Percentiles rank a stretch among this genome's conserved stretches.
phyloP scores from a whole-genome alignment of 1,284 basidiomycete genomes.

The Ganoderma sinense region DNA sequence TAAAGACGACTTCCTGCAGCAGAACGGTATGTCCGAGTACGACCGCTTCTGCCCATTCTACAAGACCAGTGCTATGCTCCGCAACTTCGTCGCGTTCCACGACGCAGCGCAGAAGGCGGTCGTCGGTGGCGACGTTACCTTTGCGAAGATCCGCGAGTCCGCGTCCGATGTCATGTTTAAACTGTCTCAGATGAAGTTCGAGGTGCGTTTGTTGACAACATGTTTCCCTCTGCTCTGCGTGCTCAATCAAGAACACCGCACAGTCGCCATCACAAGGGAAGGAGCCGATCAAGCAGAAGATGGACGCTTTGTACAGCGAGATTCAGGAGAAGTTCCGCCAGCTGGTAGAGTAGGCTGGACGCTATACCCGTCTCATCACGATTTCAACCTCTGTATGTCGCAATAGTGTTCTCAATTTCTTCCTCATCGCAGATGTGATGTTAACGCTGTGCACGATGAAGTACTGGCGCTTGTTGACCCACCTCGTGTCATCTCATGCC shows the following conservation, averaged over 20 bases:
- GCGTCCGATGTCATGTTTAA: conserved; percentile 93
- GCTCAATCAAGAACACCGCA: not conserved
- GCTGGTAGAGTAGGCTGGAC: conserved; percentile 71
- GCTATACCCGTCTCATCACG: conserved; percentile 36
- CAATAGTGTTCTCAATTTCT: conserved; percentile 6
- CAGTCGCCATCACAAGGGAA: conserved; percentile 89
- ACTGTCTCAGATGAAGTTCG: conserved; percentile 98
- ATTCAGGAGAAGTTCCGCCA: conserved; percentile 92
- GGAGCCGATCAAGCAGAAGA: conserved; percentile 80
- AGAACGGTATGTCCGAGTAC: conserved; percentile 99
- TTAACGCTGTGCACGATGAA: not conserved
- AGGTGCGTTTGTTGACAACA: conserved; percentile 59
- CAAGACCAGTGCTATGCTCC: conserved; percentile 96
- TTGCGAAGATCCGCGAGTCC: conserved; percentile 90
- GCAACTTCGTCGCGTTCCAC: conserved; percentile 96
- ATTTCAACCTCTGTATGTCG: conserved; percentile 25
- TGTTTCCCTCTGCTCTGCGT: not conserved
- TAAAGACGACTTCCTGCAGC: conserved; percentile 98
- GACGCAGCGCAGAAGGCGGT: conserved; percentile 89
- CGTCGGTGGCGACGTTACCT: conserved; percentile 89
- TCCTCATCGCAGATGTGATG: not conserved
- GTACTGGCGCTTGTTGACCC: not conserved
- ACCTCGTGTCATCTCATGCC: not conserved
- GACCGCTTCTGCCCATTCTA: conserved; percentile 99
- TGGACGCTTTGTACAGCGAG: conserved; percentile 82